Evolutionary conservation across 2,329 filamentous ascomycete genomes (phyloP), one percentile per base, ranked within the genome.

Genomic region (Orbilia javanica): DNA sequence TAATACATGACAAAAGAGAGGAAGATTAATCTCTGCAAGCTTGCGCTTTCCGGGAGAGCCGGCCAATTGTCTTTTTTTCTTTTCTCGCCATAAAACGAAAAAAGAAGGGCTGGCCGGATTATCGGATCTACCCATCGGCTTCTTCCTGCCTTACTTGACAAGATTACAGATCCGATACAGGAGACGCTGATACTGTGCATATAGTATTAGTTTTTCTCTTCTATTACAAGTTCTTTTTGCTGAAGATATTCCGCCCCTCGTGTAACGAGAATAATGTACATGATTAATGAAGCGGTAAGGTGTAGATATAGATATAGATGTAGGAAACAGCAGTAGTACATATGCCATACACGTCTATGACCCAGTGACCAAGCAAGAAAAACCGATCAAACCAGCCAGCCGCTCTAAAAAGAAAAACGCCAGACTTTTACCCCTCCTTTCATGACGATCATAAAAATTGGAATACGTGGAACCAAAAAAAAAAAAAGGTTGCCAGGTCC

Each of bases 401-500:
- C 39, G 44, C 60, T 64, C 60, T 50, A 64, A 20, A 15, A 48
- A 63, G 53, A 60, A 44, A 64, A 67, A 53, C 48, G 34, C 44
- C 29, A 55, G 36, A 67, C 29, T 27, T 39, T 57, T 53, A 57
- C 65, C 53, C 36, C 27, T 44, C 48, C 15, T 34, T 53, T 44
- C 22, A 27, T 63, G 57, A 42, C 34, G 25, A 63, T 46, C 15
- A 64, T 31, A 15, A 48, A 34, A 64, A 44, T 46, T 46, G 1
- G 66, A 62, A 70, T 70, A 70, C 66, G 66, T 70, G 66, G 66
- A 70, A 42, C 52, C n/a, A n/a, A n/a, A n/a, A n/a, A n/a, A n/a
- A n/a, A n/a, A 62, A 50, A 62, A 50, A 50, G 20, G 52, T 62
- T 62, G 57, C 53, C 29, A 44, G 53, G 53, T 62, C n/a, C 36